phyloP scores from a whole-genome alignment of 2,329 filamentous ascomycete species.

The Colletotrichum kahawae region DNA sequence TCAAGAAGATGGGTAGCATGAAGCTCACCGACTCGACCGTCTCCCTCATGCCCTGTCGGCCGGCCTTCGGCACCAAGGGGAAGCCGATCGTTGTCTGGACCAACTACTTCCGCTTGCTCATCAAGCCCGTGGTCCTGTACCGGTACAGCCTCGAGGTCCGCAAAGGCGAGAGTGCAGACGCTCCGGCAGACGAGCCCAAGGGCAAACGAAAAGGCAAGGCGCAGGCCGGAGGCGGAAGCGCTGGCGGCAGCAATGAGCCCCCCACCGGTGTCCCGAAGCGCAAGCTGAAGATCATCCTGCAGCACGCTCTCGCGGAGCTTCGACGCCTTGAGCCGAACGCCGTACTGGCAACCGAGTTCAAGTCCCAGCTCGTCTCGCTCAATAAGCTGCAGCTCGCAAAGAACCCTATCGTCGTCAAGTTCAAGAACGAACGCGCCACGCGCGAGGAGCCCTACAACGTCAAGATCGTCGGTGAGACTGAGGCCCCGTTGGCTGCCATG shows the following conservation, averaged over 20 bases:
- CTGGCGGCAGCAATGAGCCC: neutral
- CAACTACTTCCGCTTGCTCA: too few relatives aligned
- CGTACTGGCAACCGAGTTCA: conserved; percentile 53
- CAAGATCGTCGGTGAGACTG: conserved; percentile 42
- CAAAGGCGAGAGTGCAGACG: too few relatives aligned
- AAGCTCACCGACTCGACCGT: too few relatives aligned
- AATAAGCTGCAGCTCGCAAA: conserved; percentile 38
- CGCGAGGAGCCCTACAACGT: conserved; percentile 42
- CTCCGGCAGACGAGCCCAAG: too few relatives aligned
- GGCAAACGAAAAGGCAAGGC: conserved; percentile 27
- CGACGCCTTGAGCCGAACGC: conserved; percentile 29
- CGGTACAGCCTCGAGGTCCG: too few relatives aligned
- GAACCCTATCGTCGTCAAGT: conserved; percentile 36
- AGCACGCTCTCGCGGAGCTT: conserved; percentile 40
- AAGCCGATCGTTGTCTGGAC: too few relatives aligned
- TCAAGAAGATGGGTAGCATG: too few relatives aligned
- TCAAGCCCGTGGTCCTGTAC: too few relatives aligned
- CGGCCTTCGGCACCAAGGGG: too few relatives aligned
- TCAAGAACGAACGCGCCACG: conserved; percentile 35
- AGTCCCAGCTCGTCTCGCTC: conserved; percentile 48
- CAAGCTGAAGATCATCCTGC: conserved; percentile 48
- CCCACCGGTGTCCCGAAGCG: conserved; percentile 40
- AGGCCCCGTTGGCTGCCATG: conserved; percentile 43
- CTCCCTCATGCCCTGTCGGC: too few relatives aligned
- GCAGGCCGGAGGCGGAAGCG: conserved; percentile 16